Percentiles rank a stretch among this genome's conserved stretches.
Evolutionary conservation across 2,329 filamentous ascomycete species (phyloP).

Genomic region (Coleophoma crateriformis): DNA sequence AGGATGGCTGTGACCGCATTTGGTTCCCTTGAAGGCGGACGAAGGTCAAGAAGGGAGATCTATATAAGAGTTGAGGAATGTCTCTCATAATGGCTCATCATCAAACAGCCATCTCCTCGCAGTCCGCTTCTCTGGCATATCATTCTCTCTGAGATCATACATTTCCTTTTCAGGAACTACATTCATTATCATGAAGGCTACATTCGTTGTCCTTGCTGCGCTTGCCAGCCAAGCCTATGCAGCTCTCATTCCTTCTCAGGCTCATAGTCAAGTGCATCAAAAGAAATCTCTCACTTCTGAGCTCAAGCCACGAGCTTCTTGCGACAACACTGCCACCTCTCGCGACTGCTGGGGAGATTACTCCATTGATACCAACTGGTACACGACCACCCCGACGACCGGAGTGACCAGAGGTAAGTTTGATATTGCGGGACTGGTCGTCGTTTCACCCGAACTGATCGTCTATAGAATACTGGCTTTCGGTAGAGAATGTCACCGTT

Average conservation of each 20-base stretch:
- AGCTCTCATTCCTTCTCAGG: slow-evolving; percentile 13
- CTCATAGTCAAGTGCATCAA: background rate
- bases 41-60: background rate
- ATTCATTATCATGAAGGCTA: slow-evolving; percentile 20
- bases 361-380: slow-evolving; percentile 24
- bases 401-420: slow-evolving; percentile 26
- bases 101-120: background rate
- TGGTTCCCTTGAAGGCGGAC: background rate
- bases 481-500: slow-evolving; percentile 34
- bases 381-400: slow-evolving; percentile 24
- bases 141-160: slow-evolving; percentile 1
- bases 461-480: slow-evolving; percentile 32
- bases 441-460: no score
- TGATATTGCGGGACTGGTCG: background rate
- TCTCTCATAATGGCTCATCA: background rate
- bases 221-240: slow-evolving; percentile 12
- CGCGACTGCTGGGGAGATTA: slow-evolving; percentile 25
- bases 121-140: background rate
- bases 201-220: slow-evolving; percentile 14
- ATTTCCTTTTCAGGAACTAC: slow-evolving; percentile 4
- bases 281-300: slow-evolving; percentile 3
- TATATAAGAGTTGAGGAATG: background rate
- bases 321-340: slow-evolving; percentile 23
- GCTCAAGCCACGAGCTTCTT: slow-evolving; percentile 12
- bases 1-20: background rate